Conservation (phyloP, 1,284 basidiomycete species). For the Gymnopus androsaceus region DNA sequence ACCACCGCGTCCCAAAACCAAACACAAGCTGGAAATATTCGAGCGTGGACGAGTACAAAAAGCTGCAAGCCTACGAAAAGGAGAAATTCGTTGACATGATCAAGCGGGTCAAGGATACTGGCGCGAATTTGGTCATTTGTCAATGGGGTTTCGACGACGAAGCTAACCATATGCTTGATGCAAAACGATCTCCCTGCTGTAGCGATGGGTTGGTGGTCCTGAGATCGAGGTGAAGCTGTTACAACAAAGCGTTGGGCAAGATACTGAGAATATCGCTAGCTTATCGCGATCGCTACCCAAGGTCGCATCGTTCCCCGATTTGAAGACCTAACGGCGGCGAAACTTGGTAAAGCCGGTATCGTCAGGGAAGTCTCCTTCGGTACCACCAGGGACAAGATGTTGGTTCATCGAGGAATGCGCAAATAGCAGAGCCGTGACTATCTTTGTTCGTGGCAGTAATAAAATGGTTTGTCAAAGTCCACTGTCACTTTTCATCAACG, state of each 20-base stretch:
- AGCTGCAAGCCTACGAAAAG: conserved; percentile 93
- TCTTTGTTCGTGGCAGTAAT: conserved; percentile 97
- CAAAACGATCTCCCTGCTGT: conserved; percentile 98
- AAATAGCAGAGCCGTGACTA: conserved; percentile 93
- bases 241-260: neutral
- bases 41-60: conserved; percentile 96
- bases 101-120: conserved; percentile 94
- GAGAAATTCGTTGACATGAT: conserved; percentile 98
- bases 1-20: conserved; percentile 98
- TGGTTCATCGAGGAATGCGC: conserved; percentile 99
- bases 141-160: conserved; percentile 99
- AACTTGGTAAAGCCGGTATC: conserved; percentile 91
- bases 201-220: conserved; percentile 97
- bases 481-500: conserved; percentile 2
- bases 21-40: conserved; percentile 99
- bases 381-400: conserved; percentile 98
- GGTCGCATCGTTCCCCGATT: conserved; percentile 98
- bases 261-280: conserved; percentile 56
- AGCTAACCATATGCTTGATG: conserved; percentile 96
- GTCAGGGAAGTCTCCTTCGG: conserved; percentile 96
- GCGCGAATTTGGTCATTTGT: conserved; percentile 97
- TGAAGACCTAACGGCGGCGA: conserved; percentile 89
- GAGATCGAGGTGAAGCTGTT: conserved; percentile 84
- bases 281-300: conserved; percentile 98
- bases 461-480: conserved; percentile 78